These are phyloP conservation scores for Nosema muscidifuracis DNA, from an alignment of 371 early-diverging fungal genomes.

Conservation along the genomic window DNA sequence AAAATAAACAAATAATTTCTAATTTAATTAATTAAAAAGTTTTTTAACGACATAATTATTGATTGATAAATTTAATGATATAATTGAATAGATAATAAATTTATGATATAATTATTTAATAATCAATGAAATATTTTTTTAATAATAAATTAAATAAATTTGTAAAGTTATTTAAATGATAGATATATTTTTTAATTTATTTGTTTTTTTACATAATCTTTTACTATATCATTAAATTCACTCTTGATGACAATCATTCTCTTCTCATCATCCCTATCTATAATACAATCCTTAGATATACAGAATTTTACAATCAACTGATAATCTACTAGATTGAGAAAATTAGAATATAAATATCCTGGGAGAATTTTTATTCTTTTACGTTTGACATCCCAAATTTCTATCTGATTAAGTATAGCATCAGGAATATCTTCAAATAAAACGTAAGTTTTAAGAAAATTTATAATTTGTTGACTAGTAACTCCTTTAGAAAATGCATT, in stretches of 20 bases:
- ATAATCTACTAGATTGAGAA: slow-evolving; percentile 64
- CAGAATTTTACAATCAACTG: slow-evolving; percentile 50
- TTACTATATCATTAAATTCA: slow-evolving; percentile 48
- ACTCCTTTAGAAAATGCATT: slow-evolving; percentile 82
- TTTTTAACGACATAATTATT: no score
- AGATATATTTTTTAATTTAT: not conserved
- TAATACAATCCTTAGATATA: slow-evolving; percentile 32
- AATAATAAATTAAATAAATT: no score
- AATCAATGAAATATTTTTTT: no score
- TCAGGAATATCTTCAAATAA: slow-evolving; percentile 66
- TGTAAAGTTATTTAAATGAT: not conserved
- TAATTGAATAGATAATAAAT: no score
- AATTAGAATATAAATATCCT: slow-evolving; percentile 74
- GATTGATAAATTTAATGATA: no score
- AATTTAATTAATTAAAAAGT: no score
- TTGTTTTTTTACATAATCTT: slow-evolving; percentile 49
- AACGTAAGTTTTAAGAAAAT: slow-evolving; percentile 47
- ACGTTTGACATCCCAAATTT: slow-evolving; percentile 88
- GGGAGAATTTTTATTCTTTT: slow-evolving; percentile 67
- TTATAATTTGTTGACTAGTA: slow-evolving; percentile 76
- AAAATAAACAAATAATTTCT: no score
- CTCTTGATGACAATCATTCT: slow-evolving; percentile 57
- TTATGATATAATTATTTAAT: no score
- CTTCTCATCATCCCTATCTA: slow-evolving; percentile 43
- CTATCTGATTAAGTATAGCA: slow-evolving; percentile 87